A percentile compares a stretch with the other conserved stretches of the same genome.
These are phyloP conservation scores for Megacollybia marginata DNA, from an alignment of 768 basidiomycete species.

Conservation along the genomic window DNA sequence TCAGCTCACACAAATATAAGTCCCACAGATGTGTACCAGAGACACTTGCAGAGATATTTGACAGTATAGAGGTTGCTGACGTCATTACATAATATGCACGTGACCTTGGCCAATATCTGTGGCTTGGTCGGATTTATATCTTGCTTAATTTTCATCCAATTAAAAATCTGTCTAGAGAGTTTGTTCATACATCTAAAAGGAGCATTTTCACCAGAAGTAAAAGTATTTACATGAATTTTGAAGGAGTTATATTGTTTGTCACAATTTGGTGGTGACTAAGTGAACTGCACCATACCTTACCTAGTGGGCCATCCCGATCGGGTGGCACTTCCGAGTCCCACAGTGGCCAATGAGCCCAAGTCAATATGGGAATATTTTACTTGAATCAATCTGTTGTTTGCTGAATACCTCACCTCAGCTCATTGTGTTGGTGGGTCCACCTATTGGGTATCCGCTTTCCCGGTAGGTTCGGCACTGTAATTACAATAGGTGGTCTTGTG, in stretches of 20 bases:
- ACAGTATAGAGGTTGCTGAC: neutral
- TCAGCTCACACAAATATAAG: conserved; percentile 11
- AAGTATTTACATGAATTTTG: neutral
- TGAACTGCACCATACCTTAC: too few relatives aligned
- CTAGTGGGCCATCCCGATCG: too few relatives aligned
- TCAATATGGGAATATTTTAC: too few relatives aligned
- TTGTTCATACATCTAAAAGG: conserved; percentile 4
- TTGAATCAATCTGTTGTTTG: too few relatives aligned
- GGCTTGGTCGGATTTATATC: conserved; percentile 1
- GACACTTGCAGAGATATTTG: neutral
- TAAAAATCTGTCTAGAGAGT: neutral
- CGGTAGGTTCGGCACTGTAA: too few relatives aligned
- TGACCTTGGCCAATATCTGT: neutral
- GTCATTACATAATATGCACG: neutral
- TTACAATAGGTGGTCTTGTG: too few relatives aligned
- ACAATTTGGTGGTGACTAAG: too few relatives aligned
- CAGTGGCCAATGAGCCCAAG: too few relatives aligned
- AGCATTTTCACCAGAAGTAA: conserved; percentile 4
- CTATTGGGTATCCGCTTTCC: too few relatives aligned
- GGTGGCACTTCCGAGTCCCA: too few relatives aligned
- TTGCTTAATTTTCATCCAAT: conserved; percentile 2
- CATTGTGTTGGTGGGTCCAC: too few relatives aligned
- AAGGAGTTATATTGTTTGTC: neutral
- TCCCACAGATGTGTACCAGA: conserved; percentile 5
- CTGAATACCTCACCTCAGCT: too few relatives aligned